phyloP scores from a whole-genome alignment of 176 grass and related monocot genomes.

The Guadua angustifolia region DNA sequence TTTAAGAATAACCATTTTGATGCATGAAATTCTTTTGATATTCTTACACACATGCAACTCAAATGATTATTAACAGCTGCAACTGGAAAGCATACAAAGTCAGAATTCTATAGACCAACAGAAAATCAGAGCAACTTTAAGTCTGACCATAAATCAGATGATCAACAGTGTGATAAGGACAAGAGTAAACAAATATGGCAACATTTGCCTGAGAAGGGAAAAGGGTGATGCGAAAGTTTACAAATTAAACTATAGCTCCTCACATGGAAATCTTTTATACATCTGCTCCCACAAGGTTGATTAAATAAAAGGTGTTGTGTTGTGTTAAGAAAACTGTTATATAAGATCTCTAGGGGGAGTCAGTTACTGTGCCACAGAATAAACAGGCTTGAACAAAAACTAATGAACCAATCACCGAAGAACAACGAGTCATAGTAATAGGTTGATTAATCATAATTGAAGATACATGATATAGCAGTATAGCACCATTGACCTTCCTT shows the following conservation, averaged over 20 bases:
- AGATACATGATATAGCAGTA: conserved; percentile 18
- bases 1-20: background rate
- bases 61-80: background rate
- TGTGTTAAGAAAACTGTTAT: background rate
- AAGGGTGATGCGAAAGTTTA: background rate
- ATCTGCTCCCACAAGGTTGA: background rate
- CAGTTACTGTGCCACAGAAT: background rate
- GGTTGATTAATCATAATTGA: conserved; percentile 12
- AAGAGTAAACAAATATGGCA: background rate
- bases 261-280: conserved; percentile 12
- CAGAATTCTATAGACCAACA: background rate
- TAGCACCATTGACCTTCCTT: conserved; percentile 6
- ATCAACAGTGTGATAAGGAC: conserved; percentile 10
- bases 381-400: background rate
- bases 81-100: background rate
- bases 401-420: background rate
- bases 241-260: background rate
- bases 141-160: background rate
- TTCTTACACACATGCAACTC: background rate
- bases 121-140: background rate
- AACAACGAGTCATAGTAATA: conserved; percentile 10
- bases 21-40: conserved; percentile 15
- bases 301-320: background rate
- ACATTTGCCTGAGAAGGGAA: background rate
- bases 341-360: background rate